Percentiles rank a stretch among this genome's conserved stretches.
These are phyloP conservation scores for Lasiodiplodia hormozganensis DNA, from an alignment of 2,329 filamentous ascomycete genomes.

Conservation along the genomic window DNA sequence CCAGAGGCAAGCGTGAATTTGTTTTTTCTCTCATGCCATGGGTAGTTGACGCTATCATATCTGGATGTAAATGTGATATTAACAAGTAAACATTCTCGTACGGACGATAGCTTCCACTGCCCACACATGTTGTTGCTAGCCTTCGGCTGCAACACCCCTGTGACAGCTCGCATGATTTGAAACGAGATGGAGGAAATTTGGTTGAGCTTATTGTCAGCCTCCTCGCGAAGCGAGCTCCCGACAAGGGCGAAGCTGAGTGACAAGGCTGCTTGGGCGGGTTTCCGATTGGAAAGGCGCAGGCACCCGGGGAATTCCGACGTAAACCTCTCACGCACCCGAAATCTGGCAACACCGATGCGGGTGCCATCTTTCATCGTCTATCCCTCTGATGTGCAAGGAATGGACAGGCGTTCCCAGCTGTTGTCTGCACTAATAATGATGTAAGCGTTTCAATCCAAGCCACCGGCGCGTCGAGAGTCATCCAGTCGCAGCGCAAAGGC, in stretches of 20 bases:
- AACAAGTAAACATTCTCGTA: no score
- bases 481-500: neutral
- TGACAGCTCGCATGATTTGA: neutral
- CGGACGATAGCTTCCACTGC: no score
- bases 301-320: neutral
- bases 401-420: neutral
- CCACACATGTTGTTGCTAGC: no score
- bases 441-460: slow-evolving; percentile 15
- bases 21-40: no score
- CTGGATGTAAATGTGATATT: no score
- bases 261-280: neutral
- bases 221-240: slow-evolving; percentile 5
- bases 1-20: no score
- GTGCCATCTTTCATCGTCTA: neutral
- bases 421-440: neutral
- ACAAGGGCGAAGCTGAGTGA: neutral
- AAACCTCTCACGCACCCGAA: neutral
- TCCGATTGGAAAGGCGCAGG: slow-evolving; percentile 2
- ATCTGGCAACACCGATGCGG: neutral
- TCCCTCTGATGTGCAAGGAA: neutral
- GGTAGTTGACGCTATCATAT: no score
- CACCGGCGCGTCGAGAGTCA: slow-evolving; percentile 8
- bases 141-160: neutral
- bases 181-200: neutral
- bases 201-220: slow-evolving; percentile 8